These are phyloP conservation scores for Dryadomyces quercus-mongolicae DNA, from an alignment of 2,329 filamentous ascomycete genomes.

Conservation along the genomic window DNA sequence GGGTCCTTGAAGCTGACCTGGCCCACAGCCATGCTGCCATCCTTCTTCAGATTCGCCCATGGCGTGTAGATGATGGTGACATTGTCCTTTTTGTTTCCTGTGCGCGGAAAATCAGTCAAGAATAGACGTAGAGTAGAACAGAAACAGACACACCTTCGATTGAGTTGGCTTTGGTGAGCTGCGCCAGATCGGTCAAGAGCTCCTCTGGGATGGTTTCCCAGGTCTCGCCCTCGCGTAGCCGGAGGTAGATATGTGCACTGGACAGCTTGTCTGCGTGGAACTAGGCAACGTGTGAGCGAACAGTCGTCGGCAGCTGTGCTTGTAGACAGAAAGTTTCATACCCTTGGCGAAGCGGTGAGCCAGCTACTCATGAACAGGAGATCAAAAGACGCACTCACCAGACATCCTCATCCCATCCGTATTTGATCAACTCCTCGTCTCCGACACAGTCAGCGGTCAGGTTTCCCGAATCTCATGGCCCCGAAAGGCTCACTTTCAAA, in stretches of 20 bases:
- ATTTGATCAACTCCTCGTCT: constrained; percentile 96
- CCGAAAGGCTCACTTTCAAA: constrained; percentile 60
- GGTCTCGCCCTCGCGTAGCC: constrained; percentile 61
- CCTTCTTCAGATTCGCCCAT: constrained; percentile 89
- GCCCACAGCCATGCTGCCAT: constrained; percentile 87
- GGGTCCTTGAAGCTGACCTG: constrained; percentile 91
- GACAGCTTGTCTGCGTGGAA: constrained; percentile 98
- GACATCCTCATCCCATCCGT: constrained; percentile 89
- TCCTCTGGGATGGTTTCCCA: constrained; percentile 74
- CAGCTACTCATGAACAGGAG: background rate
- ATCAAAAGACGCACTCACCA: constrained; percentile 48
- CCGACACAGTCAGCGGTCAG: constrained; percentile 6
- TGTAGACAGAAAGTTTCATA: constrained; percentile 12
- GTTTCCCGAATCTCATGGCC: background rate
- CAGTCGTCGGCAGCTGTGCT: background rate
- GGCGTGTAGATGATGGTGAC: constrained; percentile 94
- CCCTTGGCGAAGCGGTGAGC: constrained; percentile 14
- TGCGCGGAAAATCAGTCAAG: background rate
- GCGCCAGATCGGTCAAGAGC: constrained; percentile 78
- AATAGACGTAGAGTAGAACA: background rate
- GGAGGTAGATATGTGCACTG: constrained; percentile 90
- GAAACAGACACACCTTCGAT: constrained; percentile 59
- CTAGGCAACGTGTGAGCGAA: constrained; percentile 26
- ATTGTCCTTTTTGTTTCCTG: constrained; percentile 98
- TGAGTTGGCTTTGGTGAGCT: constrained; percentile 96